Evolutionary conservation across 2,329 filamentous ascomycete genomes (phyloP), one percentile per base, ranked within the genome.

Genomic region (Grosmannia clavigera): DNA sequence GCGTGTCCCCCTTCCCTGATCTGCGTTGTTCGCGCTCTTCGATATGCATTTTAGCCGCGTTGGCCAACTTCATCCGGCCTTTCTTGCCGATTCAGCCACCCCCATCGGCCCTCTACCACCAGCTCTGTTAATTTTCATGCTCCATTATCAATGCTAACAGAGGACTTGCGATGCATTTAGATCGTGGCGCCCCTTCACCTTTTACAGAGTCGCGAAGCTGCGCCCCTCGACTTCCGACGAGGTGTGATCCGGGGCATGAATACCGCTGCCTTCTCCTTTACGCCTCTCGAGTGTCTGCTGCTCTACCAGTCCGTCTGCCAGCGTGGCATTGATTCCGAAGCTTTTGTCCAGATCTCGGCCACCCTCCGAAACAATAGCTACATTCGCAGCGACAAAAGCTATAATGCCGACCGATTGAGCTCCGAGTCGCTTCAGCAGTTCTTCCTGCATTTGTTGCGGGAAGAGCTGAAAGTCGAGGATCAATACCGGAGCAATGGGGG

Each of bases 341-440:
- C 67, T 11, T 71, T 76, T 55, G 66, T 64, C n/a, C 70, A 70
- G 55, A 70, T 74, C 58, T 73, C 78, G 16, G 57, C 87, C 65
- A 75, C 86, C 62, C 81, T 97, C 64, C 86, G 81, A 72, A 84
- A 79, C 68, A 91, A 95, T 70, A 77, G 81, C 22, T 78, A 90
- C 63, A 79, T 97, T 70, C 85, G 82, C 67, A 79, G 85, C 67
- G 84, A 85, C 72, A 78, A 78, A 53, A 80, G 80, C 40, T 96
- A 87, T 75, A 87, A 96, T 77, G 79, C 82, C 65, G 76, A 79
- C 67, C 84, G 92, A 63, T 75, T 97, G 70, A 87, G 79, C 55
- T 84, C 91, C 9, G 88, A 92, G 72, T 83, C 90, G 52, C 77
- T 97, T 65, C 84, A 88, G 72, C 82, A 87, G 68, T 79, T 94